Evolutionary conservation across 192 early-diverging fungal genomes (phyloP), one percentile per base, ranked within the genome.

Genomic region (Geranomyces variabilis): DNA sequence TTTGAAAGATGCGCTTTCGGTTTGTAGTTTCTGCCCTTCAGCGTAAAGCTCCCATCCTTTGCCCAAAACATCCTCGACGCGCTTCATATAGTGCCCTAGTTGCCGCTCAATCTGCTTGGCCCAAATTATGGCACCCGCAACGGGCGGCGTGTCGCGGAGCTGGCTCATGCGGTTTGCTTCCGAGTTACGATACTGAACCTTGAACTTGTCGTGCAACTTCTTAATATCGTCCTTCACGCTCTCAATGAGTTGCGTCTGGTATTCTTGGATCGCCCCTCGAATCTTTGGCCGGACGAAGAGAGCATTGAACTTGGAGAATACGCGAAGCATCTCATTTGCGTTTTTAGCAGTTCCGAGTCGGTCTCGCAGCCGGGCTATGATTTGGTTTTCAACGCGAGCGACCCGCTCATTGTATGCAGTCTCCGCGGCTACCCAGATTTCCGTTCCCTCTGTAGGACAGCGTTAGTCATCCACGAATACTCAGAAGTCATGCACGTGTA

Each of bases 281-380:
- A 99, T 99, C 89, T 98, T 99, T 70, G 96, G 97, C 58, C 97
- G 86, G 41, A 99, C 93, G 81, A 99, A 99, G 46, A 99, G 87
- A 1, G 97, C 96, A 75, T 99, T 99, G 88, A 99, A 99, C 76
- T 99, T 99, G 46, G 94, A 96, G 76, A 99, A 99, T 24, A 98
- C 95, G 17, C 96, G 88, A 83, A 99, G 99, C 97, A 99, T 99
- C 66, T 99, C 98, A 57, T 92, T 94, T 3, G 98, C 98, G 75
- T 93, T 99, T 78, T 93, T 93, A 58, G 93, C 93, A 10, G 91
- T 94, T 24, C 94, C 98, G 41, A 99, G 87, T 24, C 94, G 86
- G 81, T 98, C 97, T 24, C 96, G 90, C 26, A 98, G 81, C 21
- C 89, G 87, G 21, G 91, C 87, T 71, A 99, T 99, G 70, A 99